Evolutionary conservation across 2,329 filamentous ascomycete species (phyloP), one percentile per base, ranked within the genome.

Genomic region (Trichophyton equinum): DNA sequence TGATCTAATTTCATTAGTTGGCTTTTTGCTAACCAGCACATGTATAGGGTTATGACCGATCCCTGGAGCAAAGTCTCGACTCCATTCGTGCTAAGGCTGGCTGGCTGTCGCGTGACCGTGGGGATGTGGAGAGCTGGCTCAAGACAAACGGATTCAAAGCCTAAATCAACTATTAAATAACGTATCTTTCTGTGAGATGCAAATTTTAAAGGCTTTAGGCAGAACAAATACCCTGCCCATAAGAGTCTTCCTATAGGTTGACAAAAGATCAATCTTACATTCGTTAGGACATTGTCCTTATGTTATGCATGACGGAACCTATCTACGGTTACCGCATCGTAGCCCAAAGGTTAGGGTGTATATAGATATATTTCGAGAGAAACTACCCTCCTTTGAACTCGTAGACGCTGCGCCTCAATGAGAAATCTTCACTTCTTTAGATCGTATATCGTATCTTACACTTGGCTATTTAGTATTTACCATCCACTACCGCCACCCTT

Each of bases 51-150:
- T 97, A 90, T 69, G 89, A 95, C 70, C 86, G 91, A 72, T 85
- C 88, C 57, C 78, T 97, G 62, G 89, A 90, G n/a, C 92, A 97
- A 79, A 92, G 87, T 72, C 81, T 87, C 67, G 92, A 97, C 73
- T 81, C 85, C 3, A 87, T 96, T 68, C 83, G 83, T 63, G 91
- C 91, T 60, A 97, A 96, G 83, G 81, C 86, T 67, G 82, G 85
- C 62, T 95, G 89, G 89, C 72, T 95, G 61, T 76, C 84, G 73
- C 83, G 90, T 62, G 91, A 96, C 73, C 79, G 81, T 49, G 80
- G 83, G 30, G 89, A 95, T 73, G 88, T 96, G n/a, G 80, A 83
- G 71, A 69, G 73, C 60, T 91, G 87, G 86, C 76, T 89, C 65
- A 83, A 83, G 74, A 78, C 81, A 68, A 84, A 86, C 67, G 81